Base-by-base conservation (phyloP, 805 yeast species). In the Hanseniaspora vineae region DNA sequence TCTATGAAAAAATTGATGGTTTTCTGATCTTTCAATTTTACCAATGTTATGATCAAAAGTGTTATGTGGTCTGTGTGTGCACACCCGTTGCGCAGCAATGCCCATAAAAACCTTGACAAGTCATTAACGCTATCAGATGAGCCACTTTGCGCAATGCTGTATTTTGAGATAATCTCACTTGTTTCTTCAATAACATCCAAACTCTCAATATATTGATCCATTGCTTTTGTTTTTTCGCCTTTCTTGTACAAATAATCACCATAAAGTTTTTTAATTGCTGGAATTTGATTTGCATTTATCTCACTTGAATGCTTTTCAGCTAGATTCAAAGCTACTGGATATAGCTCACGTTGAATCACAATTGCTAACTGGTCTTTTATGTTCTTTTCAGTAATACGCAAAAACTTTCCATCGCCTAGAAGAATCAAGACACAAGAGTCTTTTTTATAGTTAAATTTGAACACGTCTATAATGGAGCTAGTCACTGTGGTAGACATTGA, bases 51-150 rank as follows among this genome's bases (percentile, higher is more conserved):
- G 23, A 89, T 63, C 39, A 89, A 67, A 23, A 90, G 64, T 0
- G 96, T 88, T 6, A 87, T 73, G 61, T 90, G 97, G 58, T 88
- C 94, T 31, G 77, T 71, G n/a, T 76, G 75, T 0, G 95, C 80
- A 13, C 72, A 54, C 2, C 73, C 71, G 42, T 70, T 61, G 8
- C 71, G 71, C 47, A 83, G 69, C 52, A 88, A 67, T 12, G 73
- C 73, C 59, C 78, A 78, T 33, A 88, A 65, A 52, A 82, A 88
- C 40, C 68, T 67, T 0, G 86, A 73, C 55, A 89, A 65, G 50
- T 76, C 76, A 31, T 69, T 66, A 1, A 86, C 50, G 12, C 54
- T 54, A 9, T 49, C 46, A 1, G 57, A 51, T 46, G 54, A 59
- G 1, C 57, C 48, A 9, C 50, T 50, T n/a, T 53, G 83, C 49